Evolutionary conservation across 805 yeast species (phyloP).

Genomic region (Priceomyces castillae): DNA sequence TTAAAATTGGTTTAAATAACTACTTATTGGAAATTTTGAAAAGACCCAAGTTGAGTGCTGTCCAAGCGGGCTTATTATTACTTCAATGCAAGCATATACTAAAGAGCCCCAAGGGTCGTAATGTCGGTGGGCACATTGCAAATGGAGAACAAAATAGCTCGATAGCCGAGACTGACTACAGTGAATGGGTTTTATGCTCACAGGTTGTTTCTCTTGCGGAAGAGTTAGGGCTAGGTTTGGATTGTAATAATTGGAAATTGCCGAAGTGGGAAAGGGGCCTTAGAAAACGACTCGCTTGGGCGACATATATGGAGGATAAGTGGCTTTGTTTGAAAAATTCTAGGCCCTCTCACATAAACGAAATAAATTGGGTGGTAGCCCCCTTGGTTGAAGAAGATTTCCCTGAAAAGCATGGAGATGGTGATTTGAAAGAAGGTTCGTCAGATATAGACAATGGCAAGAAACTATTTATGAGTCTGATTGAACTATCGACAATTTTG

Average conservation of each 20-base stretch:
- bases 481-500: slow-evolving; percentile 63
- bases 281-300: slow-evolving; percentile 91
- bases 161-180: slow-evolving; percentile 41
- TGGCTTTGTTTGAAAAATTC: slow-evolving; percentile 84
- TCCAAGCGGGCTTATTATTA: slow-evolving; percentile 81
- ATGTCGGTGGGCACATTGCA: slow-evolving; percentile 5
- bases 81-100: slow-evolving; percentile 59
- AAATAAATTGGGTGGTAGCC: slow-evolving; percentile 76
- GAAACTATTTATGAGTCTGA: slow-evolving; percentile 62
- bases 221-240: slow-evolving; percentile 87
- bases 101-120: slow-evolving; percentile 12
- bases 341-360: slow-evolving; percentile 77
- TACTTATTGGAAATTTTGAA: slow-evolving; percentile 75
- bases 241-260: slow-evolving; percentile 85
- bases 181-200: slow-evolving; percentile 83
- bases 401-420: slow-evolving; percentile 63
- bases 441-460: slow-evolving; percentile 72
- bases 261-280: slow-evolving; percentile 95
- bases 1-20: slow-evolving; percentile 55
- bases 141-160: slow-evolving; percentile 18
- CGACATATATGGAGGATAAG: slow-evolving; percentile 86
- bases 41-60: slow-evolving; percentile 87
- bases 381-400: slow-evolving; percentile 72
- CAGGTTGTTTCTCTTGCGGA: slow-evolving; percentile 87
- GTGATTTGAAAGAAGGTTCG: slow-evolving; percentile 53